Evolutionary conservation across 805 yeast genomes (phyloP).

Genomic region (Starmerella scarabaei): DNA sequence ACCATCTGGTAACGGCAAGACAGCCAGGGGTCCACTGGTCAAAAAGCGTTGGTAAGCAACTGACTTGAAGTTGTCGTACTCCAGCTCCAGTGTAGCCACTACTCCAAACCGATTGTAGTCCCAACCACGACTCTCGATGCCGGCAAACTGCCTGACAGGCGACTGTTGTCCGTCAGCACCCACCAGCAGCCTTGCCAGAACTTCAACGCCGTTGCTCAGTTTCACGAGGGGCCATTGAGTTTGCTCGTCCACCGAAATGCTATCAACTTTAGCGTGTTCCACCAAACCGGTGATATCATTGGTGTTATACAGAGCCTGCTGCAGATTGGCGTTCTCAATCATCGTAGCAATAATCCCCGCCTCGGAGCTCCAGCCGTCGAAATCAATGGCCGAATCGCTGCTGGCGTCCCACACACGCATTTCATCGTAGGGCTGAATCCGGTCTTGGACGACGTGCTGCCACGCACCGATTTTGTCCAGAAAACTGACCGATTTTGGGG

Average conservation of each 20-base stretch:
- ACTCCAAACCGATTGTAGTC: constrained; percentile 74
- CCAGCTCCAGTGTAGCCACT: constrained; percentile 76
- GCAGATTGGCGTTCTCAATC: constrained; percentile 81
- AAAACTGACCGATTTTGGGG: constrained; percentile 63
- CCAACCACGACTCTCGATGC: constrained; percentile 86
- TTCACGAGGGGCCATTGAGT: constrained; percentile 59
- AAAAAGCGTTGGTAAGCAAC: constrained; percentile 92
- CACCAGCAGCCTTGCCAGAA: constrained; percentile 61
- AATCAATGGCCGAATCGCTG: constrained; percentile 56
- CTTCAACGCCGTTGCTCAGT: constrained; percentile 48
- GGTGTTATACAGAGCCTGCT: constrained; percentile 40
- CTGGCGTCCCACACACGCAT: constrained; percentile 77
- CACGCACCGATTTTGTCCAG: constrained; percentile 64
- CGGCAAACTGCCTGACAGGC: constrained; percentile 73
- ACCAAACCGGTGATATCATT: not conserved
- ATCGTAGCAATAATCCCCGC: constrained; percentile 49
- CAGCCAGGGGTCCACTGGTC: constrained; percentile 84
- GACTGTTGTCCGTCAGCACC: constrained; percentile 97
- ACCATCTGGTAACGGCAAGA: constrained; percentile 75
- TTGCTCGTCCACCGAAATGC: constrained; percentile 3
- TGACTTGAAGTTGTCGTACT: constrained; percentile 53
- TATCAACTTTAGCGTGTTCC: constrained; percentile 35
- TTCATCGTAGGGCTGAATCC: constrained; percentile 68
- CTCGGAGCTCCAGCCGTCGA: constrained; percentile 41
- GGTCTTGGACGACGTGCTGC: constrained; percentile 50